Percentiles rank a stretch among this genome's conserved stretches.
Conservation (phyloP, 2,329 filamentous ascomycete species). For the Hymenoscyphus repandus region DNA sequence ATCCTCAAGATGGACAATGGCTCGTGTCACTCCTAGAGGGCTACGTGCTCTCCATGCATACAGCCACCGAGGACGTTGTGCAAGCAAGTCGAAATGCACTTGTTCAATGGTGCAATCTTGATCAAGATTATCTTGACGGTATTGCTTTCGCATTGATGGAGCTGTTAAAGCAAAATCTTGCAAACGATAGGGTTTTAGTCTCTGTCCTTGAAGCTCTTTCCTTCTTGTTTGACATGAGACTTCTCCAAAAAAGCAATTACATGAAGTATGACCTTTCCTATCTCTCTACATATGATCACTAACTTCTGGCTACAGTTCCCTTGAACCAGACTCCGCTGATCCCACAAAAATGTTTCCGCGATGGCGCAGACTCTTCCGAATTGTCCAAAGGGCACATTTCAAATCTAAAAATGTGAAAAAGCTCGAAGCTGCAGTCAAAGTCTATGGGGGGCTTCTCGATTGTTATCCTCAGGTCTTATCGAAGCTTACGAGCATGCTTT, state of each 20-base stretch:
- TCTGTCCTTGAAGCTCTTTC: slow-evolving; percentile 72
- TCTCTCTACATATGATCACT: neutral
- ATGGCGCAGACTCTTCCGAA: slow-evolving; percentile 59
- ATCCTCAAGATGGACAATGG: slow-evolving; percentile 32
- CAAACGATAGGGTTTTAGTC: slow-evolving; percentile 63
- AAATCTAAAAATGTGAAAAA: slow-evolving; percentile 79
- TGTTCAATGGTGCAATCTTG: slow-evolving; percentile 43
- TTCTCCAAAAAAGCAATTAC: slow-evolving; percentile 31
- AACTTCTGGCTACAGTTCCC: neutral
- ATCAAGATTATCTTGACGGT: slow-evolving; percentile 29
- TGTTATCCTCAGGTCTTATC: slow-evolving; percentile 45
- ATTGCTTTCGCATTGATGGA: slow-evolving; percentile 47
- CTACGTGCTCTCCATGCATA: slow-evolving; percentile 67
- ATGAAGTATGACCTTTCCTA: too few relatives aligned
- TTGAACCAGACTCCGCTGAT: neutral
- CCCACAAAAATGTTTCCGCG: slow-evolving; percentile 24
- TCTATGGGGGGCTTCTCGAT: slow-evolving; percentile 66
- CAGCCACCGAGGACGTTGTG: slow-evolving; percentile 71
- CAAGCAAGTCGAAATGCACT: slow-evolving; percentile 64
- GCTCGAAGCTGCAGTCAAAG: slow-evolving; percentile 71
- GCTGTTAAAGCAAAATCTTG: slow-evolving; percentile 47
- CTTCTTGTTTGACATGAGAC: slow-evolving; percentile 65
- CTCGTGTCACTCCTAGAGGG: slow-evolving; percentile 57
- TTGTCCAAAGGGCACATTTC: slow-evolving; percentile 74
- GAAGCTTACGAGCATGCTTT: slow-evolving; percentile 67